Evolutionary conservation across 1,139 yeast genomes (phyloP).

Genomic region (Meyerozyma smithsonii): DNA sequence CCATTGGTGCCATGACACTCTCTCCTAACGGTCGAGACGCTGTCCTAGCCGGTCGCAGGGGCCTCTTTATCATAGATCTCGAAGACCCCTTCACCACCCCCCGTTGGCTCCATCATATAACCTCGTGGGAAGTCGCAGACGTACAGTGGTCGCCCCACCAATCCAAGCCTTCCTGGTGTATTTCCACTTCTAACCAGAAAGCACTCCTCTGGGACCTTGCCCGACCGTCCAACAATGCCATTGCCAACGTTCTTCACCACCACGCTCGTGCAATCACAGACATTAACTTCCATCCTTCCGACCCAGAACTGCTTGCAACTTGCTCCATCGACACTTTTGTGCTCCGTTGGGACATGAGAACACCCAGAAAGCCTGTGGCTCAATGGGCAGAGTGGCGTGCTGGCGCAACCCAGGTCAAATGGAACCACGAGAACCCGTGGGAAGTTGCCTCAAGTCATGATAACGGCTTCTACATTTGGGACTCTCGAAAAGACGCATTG

Average conservation of each 20-base stretch:
- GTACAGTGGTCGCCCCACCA: conserved; percentile 96
- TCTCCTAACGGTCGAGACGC: conserved; percentile 93
- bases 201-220: conserved; percentile 92
- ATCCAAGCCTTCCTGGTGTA: conserved; percentile 82
- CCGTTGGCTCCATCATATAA: conserved; percentile 83
- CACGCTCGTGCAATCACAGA: conserved; percentile 94
- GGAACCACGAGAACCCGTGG: conserved; percentile 76
- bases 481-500: conserved; percentile 70
- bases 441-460: conserved; percentile 86
- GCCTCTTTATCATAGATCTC: conserved; percentile 82
- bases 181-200: conserved; percentile 91
- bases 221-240: conserved; percentile 70
- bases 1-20: conserved; percentile 88
- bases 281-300: conserved; percentile 82
- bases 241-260: conserved; percentile 80
- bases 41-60: conserved; percentile 85
- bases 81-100: conserved; percentile 97
- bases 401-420: conserved; percentile 90
- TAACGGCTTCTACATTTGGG: conserved; percentile 80
- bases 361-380: conserved; percentile 64
- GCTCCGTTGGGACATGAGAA: conserved; percentile 86
- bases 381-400: conserved; percentile 93
- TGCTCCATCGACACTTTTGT: conserved; percentile 89
- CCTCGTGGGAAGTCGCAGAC: conserved; percentile 98
- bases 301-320: conserved; percentile 89